Conservation (phyloP, 805 yeast species). For the Ogataea thermomethanolica region DNA sequence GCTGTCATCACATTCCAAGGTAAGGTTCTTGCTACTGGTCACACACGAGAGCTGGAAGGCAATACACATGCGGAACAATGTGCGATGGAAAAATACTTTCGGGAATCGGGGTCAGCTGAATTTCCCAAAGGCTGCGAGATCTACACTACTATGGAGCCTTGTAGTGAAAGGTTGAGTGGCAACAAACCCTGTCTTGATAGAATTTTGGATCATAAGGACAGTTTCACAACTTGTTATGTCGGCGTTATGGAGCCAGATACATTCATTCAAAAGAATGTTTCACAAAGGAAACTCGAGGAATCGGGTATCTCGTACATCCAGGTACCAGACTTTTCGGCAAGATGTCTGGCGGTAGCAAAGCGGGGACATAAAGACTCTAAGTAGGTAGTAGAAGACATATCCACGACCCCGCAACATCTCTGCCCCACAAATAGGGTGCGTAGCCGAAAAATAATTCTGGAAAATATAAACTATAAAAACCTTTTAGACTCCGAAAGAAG, state of each 20-base stretch:
- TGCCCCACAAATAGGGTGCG: slow-evolving; percentile 4
- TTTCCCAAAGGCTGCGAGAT: slow-evolving; percentile 77
- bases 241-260: slow-evolving; percentile 90
- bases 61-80: slow-evolving; percentile 98
- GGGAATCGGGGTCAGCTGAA: slow-evolving; percentile 32
- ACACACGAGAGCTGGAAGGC: slow-evolving; percentile 86
- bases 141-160: slow-evolving; percentile 97
- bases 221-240: slow-evolving; percentile 74
- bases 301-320: slow-evolving; percentile 69
- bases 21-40: slow-evolving; percentile 72
- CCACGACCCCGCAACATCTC: slow-evolving; percentile 4
- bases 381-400: neutral
- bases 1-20: slow-evolving; percentile 73
- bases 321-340: slow-evolving; percentile 78
- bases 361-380: slow-evolving; percentile 54
- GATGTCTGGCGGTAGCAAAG: slow-evolving; percentile 63
- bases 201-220: slow-evolving; percentile 46
- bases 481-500: neutral
- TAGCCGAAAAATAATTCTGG: slow-evolving; percentile 10
- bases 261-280: slow-evolving; percentile 76
- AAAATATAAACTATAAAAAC: slow-evolving; percentile 2
- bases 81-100: slow-evolving; percentile 73
- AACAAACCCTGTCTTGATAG: slow-evolving; percentile 86
- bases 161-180: slow-evolving; percentile 85
- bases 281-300: slow-evolving; percentile 49